Conservation (phyloP, 768 basidiomycete species). For the Mycena pura region DNA sequence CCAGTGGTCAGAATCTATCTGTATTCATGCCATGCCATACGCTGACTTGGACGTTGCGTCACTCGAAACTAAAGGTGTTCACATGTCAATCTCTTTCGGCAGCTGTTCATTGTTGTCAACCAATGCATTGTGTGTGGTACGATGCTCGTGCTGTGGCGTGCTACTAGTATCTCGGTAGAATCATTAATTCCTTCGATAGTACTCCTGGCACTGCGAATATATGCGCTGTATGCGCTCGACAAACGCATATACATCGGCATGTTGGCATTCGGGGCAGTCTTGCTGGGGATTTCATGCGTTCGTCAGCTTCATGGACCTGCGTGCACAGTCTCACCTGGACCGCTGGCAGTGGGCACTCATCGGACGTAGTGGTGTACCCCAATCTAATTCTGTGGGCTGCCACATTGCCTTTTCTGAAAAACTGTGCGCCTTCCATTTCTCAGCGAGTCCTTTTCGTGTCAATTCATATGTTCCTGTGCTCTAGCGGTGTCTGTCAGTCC, state of each 20-base stretch:
- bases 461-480: not conserved
- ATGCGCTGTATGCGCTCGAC: constrained; percentile 12
- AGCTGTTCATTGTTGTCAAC: constrained; percentile 15
- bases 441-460: not conserved
- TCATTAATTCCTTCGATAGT: too few species aligned
- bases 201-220: constrained; percentile 12
- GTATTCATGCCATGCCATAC: not conserved
- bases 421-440: not conserved
- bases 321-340: not conserved
- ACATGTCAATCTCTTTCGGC: constrained; percentile 13
- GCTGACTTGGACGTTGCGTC: not conserved
- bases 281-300: constrained; percentile 3
- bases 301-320: not conserved
- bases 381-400: not conserved
- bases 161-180: not conserved
- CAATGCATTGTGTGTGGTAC: constrained; percentile 12
- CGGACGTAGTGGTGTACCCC: constrained; percentile 1
- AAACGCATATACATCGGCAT: not conserved
- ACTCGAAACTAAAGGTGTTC: not conserved
- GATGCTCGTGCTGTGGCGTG: not conserved
- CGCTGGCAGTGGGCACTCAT: constrained; percentile 11
- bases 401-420: constrained; percentile 6
- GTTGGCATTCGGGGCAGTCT: not conserved
- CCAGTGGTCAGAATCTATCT: not conserved
- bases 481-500: constrained; percentile 8